Percentiles rank a stretch among this genome's conserved stretches.
Conservation (phyloP, 176 grass and related monocot genomes). For the Cenchrus americanus region DNA sequence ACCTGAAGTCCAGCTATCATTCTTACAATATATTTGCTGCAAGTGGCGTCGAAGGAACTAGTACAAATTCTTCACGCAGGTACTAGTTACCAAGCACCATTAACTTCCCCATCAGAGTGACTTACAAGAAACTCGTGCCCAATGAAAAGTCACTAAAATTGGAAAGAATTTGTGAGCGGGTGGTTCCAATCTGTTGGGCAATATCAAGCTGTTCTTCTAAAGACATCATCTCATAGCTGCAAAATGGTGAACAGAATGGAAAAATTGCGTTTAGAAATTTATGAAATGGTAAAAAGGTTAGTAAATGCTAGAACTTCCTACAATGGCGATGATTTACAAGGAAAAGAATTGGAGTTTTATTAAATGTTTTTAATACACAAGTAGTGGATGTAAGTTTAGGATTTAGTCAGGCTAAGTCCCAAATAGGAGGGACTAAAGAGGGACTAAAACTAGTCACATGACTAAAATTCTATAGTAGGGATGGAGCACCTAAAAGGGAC, state of each 20-base stretch:
- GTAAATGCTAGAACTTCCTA: not conserved
- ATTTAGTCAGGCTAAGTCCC: too few relatives aligned
- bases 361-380: not conserved
- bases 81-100: not conserved
- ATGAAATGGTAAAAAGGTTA: not conserved
- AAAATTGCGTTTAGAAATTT: not conserved
- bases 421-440: too few relatives aligned
- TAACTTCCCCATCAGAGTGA: not conserved
- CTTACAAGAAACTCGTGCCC: conserved; percentile 84
- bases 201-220: conserved; percentile 91
- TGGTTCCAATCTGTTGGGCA: conserved; percentile 79
- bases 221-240: conserved; percentile 90
- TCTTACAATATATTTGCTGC: conserved; percentile 1
- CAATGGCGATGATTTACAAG: not conserved
- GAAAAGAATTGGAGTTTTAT: not conserved
- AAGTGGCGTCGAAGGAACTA: not conserved
- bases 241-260: not conserved
- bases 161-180: conserved; percentile 79
- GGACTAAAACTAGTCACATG: too few relatives aligned
- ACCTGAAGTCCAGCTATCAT: not conserved
- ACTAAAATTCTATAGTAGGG: too few relatives aligned
- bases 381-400: not conserved
- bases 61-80: not conserved
- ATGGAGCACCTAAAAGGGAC: too few relatives aligned
- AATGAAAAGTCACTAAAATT: conserved; percentile 83